Conservation (phyloP, 106 monocot genomes). For the Acanthochlamys bracteata region DNA sequence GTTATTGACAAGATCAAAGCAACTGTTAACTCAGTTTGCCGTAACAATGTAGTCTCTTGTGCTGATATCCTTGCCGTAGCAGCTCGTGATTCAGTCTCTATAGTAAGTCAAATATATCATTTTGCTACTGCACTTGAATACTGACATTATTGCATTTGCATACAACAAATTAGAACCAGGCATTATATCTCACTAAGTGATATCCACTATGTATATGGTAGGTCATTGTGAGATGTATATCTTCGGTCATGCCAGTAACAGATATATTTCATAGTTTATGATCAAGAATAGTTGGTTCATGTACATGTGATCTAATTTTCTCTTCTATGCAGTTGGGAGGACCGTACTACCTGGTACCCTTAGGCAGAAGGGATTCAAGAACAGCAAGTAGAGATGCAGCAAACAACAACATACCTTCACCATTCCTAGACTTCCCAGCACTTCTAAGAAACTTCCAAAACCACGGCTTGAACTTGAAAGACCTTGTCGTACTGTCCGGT, state of each 20-base stretch:
- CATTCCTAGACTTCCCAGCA: slow-evolving; percentile 15
- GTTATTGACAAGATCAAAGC: slow-evolving; percentile 55
- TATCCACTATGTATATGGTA: too few species aligned
- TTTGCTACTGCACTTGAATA: background rate
- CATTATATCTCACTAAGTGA: background rate
- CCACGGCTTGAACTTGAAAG: slow-evolving; percentile 34
- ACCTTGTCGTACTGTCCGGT: slow-evolving; percentile 60
- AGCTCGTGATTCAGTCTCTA: slow-evolving; percentile 39
- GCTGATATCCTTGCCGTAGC: slow-evolving; percentile 49
- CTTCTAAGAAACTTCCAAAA: slow-evolving; percentile 30
- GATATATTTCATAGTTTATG: background rate
- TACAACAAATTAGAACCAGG: too few species aligned
- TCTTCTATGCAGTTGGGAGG: slow-evolving; percentile 67
- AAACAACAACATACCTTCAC: slow-evolving; percentile 54
- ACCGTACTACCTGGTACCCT: slow-evolving; percentile 49
- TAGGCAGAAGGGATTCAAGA: slow-evolving; percentile 59
- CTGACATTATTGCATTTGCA: too few species aligned
- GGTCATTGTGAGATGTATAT: too few species aligned
- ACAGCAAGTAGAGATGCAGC: slow-evolving; percentile 15
- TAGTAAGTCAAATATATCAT: slow-evolving; percentile 14
- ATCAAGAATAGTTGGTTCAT: background rate
- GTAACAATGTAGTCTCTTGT: slow-evolving; percentile 32
- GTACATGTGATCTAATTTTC: too few species aligned
- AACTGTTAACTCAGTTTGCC: slow-evolving; percentile 28
- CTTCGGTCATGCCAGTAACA: too few species aligned